Evolutionary conservation across 2,329 filamentous ascomycete genomes (phyloP), one percentile per base, ranked within the genome.

Genomic region (Ascochyta viciae-villosae): DNA sequence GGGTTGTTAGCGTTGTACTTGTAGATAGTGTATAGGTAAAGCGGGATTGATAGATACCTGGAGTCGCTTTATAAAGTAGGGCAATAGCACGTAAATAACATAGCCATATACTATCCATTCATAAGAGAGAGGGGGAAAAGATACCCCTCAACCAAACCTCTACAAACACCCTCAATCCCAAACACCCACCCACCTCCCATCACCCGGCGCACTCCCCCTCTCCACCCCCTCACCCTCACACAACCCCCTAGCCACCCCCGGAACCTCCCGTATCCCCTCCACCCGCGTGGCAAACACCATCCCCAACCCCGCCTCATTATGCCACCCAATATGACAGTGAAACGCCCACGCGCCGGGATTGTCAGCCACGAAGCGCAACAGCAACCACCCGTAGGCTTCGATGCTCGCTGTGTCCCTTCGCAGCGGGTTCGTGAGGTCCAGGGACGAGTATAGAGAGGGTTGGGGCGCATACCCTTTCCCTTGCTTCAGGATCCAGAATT

Each of bases 291-390:
- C 63, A 50, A 88, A 80, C 68, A 86, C 83, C 85, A 88, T 87
- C 29, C 82, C 55, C 48, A 75, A 45, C 15, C 73, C 73, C 2
- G 70, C 69, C 45, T 72, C 68, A n/a, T 57, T 61, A 54, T 76
- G 73, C 76, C 72, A 94, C 69, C 91, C 89, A 49, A 93, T 88
- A 71, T 94, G 90, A 75, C 90, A 93, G 75, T 92, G 90, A 77
- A 92, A 81, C 13, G 80, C 66, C 80, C 80, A 78, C 57, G 73
- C 66, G 62, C 87, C 87, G 10, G 88, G 86, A 62, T 90, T 90
- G 67, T 90, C 82, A 1, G 87, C 85, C 54, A 75, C 63, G 59
- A 82, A 81, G 0, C 80, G 68, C 10, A 94, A 68, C 10, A 92
- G 85, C 23, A 89, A 82, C 72, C 89, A 86, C 0, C 90, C 89